Base-by-base conservation (phyloP, 2,329 filamentous ascomycete species). In the Claviceps purpurea region DNA sequence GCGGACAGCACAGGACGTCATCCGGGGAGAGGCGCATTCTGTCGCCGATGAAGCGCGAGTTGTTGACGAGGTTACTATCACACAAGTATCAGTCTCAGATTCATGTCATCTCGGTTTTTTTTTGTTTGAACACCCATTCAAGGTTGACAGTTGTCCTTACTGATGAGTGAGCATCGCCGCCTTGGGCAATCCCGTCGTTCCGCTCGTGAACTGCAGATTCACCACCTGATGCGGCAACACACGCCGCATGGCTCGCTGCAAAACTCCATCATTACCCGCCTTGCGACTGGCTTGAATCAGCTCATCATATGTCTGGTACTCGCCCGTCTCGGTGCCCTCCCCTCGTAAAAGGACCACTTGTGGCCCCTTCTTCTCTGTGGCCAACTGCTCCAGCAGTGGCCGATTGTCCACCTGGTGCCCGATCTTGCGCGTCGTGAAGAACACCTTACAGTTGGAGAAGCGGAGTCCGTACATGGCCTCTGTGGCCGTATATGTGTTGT, bases 1-100 rank as follows among this genome's bases (percentile, higher is more conserved):
- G 87, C 3, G 87, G 87, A 64, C 87, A 93, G 71, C 87, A 91
- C 11, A 93, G 73, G 7, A 83, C 72, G 61, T 90, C 85, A 46
- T 73, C 70, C 2, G 77, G 68, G 0, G 78, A 81, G 16, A 91
- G 73, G 5, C 78, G 74, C 83, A 89, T 85, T 44, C 85, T 78
- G 65, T 88, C 84, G 51, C 85, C 86, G 49, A 85, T 83, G 68
- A 85, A 85, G 34, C 81, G 77, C 7, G 80, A 75, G 63, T 85
- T 85, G 64, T 85, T 85, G 54, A 81, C 71, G 58, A 80, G 68
- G 58, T 78, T 79, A 60, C 72, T 81, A 22, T 43, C 60, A 22
- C 18, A 20, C 30, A 26, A 34, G 30, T 34, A 34, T 34, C 30
- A 11, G 30, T 34, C 30, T 4, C 30, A 34, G 10, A 34, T 34